Evolutionary conservation across 139 green algal species (phyloP), one percentile per base, ranked within the genome.

Genomic region (Auxenochlorella pyrenoidosa): DNA sequence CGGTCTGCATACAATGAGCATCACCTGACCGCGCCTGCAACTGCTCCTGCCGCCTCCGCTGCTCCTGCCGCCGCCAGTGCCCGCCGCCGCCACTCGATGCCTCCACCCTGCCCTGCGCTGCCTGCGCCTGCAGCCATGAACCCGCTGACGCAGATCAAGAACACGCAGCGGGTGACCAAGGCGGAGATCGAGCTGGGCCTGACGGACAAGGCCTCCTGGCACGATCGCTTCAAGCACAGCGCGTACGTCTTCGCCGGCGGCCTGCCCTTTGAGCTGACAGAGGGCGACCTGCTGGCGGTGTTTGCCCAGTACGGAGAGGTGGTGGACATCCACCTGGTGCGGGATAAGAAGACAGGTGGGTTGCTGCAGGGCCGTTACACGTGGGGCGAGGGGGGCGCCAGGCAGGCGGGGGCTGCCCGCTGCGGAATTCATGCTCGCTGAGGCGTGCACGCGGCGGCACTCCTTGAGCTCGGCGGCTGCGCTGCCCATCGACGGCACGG

Each of bases 251-350:
- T 86, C 22, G 82, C 32, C 16, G 82, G 82, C 82, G 82, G 82
- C 16, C 88, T 99, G 21, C 91, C 96, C 43, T 99, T 94, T 82
- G 91, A 96, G 41, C 91, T 99, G 32, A 99, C 98, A 2, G 96
- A 98, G 84, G 96, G 98, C 8, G 98, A 99, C 92, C n/a, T 99
- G 28, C 87, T 99, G 71, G 96, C 97, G 0, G 95, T 99, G 6
- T 99, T 99, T 79, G 88, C 95, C 4, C 97, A 99, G 91, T 99
- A 98, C 91, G 98, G 98, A 10, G 97, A 99, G 89, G 91, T 99
- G 3, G 93, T 99, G 65, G 97, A 99, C 87, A 90, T 99, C 15
- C 94, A 99, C 88, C 89, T 99, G 0, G 93, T 97, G 43, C 92
- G 83, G 32, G 86, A 94, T 60, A 89, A 84, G 70, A 90, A 92